Evolutionary conservation across 2,329 filamentous ascomycete species (phyloP), one percentile per base, ranked within the genome.

Genomic region (Fusarium sp.): DNA sequence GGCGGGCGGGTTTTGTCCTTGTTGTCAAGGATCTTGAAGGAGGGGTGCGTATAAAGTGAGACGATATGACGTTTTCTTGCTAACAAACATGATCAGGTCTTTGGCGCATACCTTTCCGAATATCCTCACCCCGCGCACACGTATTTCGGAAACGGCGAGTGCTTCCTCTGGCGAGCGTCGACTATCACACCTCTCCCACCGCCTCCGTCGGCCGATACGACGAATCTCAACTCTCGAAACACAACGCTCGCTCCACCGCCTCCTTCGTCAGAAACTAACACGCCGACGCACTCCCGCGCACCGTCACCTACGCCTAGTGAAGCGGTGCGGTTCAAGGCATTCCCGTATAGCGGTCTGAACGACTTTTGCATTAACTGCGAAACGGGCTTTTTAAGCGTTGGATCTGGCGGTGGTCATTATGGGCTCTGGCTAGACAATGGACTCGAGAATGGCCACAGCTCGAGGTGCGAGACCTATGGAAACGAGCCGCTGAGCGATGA

Each of bases 361-460:
- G 96, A 98, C 80, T 99, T 97, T 79, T 94, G 95, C 84, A 96
- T 98, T 73, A 92, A 97, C 76, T 98, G 95, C 81, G 94, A 98
- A 81, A 85, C 89, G 5, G 88, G 90, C 25, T 98, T 92, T 78
- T 81, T 99, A 16, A 96, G 92, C 76, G 87, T 98, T 22, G 96
- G 96, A 14, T 95, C 94, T 59, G 93, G 86, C 45, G 94, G 97
- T 73, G 95, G 96, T 1, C 92, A 92, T 75, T 98, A 96, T 79
- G 96, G 96, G 4, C 84, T 99, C 8, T 98, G 96, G 96, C 86
- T 99, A 15, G 93, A 98, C 78, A 92, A 95, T 73, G 89, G 89
- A 20, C 88, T 98, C 47, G 92, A 95, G 69, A 88, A 91, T 61
- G 96, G 96, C 5, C 89, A 97, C 55, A 97, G 93, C 76, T 90